Evolutionary conservation across 495 filamentous ascomycete genomes (phyloP).

Genomic region (Podospora appendiculata): DNA sequence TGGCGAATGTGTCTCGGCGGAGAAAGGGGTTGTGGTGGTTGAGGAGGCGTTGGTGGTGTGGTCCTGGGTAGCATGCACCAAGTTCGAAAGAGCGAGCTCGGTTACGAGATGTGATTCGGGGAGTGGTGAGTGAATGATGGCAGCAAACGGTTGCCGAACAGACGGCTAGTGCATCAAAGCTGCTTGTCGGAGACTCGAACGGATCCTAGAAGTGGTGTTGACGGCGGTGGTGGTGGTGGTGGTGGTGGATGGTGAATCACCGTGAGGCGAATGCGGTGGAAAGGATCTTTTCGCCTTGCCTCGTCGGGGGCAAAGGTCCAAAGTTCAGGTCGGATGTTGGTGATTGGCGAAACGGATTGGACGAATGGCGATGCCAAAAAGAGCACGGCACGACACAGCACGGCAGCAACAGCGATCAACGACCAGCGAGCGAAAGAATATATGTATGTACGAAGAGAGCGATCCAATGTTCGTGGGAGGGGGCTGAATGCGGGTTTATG

Average conservation of each 20-base stretch:
- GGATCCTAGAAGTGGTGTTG: conserved; percentile 8
- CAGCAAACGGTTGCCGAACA: conserved; percentile 20
- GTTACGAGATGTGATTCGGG: conserved; percentile 4
- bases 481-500: not conserved
- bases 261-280: conserved; percentile 14
- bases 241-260: too few relatives aligned
- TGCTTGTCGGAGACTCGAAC: conserved; percentile 4
- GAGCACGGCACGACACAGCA: too few relatives aligned
- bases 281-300: not conserved
- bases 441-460: not conserved
- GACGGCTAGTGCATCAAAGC: conserved; percentile 31
- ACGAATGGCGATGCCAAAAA: not conserved
- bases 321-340: conserved; percentile 3
- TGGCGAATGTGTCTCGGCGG: conserved; percentile 28
- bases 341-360: not conserved
- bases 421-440: not conserved
- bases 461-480: not conserved
- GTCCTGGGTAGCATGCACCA: not conserved
- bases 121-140: conserved; percentile 6
- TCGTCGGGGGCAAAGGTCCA: not conserved
- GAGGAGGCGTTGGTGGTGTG: not conserved
- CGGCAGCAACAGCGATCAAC: too few relatives aligned
- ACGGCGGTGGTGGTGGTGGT: not conserved
- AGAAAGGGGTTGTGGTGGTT: conserved; percentile 4
- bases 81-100: not conserved